Base-by-base conservation (phyloP, 148 eudicot species). In the Gaultheria prostrata region DNA sequence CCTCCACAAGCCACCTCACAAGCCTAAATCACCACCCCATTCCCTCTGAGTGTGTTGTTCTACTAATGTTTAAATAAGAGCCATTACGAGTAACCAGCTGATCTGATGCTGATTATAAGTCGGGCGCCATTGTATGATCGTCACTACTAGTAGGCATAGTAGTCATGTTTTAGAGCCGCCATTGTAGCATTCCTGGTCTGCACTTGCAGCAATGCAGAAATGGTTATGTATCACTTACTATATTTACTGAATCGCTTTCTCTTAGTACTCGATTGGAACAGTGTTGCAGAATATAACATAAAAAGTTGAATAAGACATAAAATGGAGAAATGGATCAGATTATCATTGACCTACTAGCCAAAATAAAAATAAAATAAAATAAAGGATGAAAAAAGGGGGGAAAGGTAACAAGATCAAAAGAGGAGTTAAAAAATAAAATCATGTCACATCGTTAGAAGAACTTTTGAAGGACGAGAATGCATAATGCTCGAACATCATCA, bases 1-100 rank as follows among this genome's bases (percentile, higher is more conserved):
- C 17, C 63, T 63, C 59, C 20, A 76, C 35, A 76, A 49, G 79
- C 79, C 57, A 49, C 57, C 79, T 15, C 63, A 51, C 63, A 77
- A 53, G 12, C 63, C 24, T 49, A 28, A 28, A 18, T 6, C 80
- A 28, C 80, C 80, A 28, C 80, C 63, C 24, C 80, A 76, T 76
- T 24, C 79, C 79, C 13, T 48, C 21, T 76, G 54, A 48, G 20
- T 18, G 49, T 69, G 14, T 15, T 72, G 8, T 18, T 7, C 8
- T 28, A 14, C 48, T 39, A 72, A 46, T 7, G 26, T 75, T 8
- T 53, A 75, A 75, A 46, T 75, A 75, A 75, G 78, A 75, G 78
- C 51, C 78, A 75, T 26, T 46, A 46, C n/a, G n/a, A n/a, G n/a
- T n/a, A n/a, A n/a, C 78, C 20, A 20, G 49, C 26, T 71, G 28